phyloP scores from a whole-genome alignment of 2,329 filamentous ascomycete species.

The Claviceps spartinae region DNA sequence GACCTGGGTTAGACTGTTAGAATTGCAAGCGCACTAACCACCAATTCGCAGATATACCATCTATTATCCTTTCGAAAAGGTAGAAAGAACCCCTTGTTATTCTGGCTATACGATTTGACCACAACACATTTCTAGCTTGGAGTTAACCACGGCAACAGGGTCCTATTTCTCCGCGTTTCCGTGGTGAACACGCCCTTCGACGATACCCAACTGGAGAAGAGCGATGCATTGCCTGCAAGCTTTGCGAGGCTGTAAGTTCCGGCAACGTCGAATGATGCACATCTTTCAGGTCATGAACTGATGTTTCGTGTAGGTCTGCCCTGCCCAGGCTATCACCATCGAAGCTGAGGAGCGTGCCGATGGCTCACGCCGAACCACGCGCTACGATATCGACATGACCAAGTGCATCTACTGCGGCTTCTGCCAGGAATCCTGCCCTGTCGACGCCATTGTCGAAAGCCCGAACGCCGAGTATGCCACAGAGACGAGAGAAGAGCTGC shows the following conservation, averaged over 20 bases:
- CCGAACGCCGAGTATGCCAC: conserved; percentile 51
- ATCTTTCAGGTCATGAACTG: not conserved
- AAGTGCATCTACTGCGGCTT: conserved; percentile 99
- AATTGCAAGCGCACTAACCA: conserved; percentile 1
- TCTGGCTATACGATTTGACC: not conserved
- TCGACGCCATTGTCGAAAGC: conserved; percentile 70
- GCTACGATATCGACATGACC: conserved; percentile 99
- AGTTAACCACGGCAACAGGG: conserved; percentile 37
- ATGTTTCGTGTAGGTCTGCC: conserved; percentile 54
- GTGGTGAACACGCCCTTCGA: conserved; percentile 91
- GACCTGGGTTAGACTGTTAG: not conserved
- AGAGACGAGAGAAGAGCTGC: conserved; percentile 71
- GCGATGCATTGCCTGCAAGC: conserved; percentile 98
- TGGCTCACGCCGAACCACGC: conserved; percentile 84
- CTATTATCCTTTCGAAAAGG: conserved; percentile 96
- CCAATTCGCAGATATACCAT: conserved; percentile 70
- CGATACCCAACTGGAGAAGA: conserved; percentile 96
- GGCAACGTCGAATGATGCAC: not conserved
- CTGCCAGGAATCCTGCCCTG: conserved; percentile 97
- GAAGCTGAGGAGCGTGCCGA: conserved; percentile 97
- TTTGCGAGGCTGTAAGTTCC: conserved; percentile 68
- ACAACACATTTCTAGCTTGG: not conserved
- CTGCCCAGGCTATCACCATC: conserved; percentile 95
- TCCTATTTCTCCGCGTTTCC: conserved; percentile 93
- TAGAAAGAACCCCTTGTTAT: conserved; percentile 20